A percentile compares a stretch with the other conserved stretches of the same genome.
phyloP scores from a whole-genome alignment of 257 asterid species.

The Solanum tacnaense region DNA sequence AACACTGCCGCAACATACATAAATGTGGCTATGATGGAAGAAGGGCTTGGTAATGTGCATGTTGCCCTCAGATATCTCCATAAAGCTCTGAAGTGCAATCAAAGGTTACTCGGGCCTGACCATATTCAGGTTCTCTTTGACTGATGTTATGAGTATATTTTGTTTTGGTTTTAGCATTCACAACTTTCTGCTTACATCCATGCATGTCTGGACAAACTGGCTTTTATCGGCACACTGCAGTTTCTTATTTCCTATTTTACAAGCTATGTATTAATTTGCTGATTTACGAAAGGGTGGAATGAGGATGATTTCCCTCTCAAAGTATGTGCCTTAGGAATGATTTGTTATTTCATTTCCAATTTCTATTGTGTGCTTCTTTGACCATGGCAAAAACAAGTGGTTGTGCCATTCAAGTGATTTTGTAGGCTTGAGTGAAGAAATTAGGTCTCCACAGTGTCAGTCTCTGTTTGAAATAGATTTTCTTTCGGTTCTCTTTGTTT shows the following conservation, averaged over 20 bases:
- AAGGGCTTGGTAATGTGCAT: slow-evolving; percentile 98
- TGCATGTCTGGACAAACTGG: background rate
- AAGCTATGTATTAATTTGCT: background rate
- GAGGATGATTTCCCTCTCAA: background rate
- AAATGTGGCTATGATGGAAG: slow-evolving; percentile 99
- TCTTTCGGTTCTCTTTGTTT: background rate
- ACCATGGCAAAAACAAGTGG: background rate
- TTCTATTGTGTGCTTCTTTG: background rate
- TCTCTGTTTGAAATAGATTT: background rate
- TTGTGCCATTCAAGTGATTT: background rate
- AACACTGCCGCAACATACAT: slow-evolving; percentile 98
- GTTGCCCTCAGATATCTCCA: slow-evolving; percentile 98
- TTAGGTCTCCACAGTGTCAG: background rate
- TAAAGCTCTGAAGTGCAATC: slow-evolving; percentile 96
- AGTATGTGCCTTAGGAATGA: background rate
- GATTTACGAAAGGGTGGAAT: background rate
- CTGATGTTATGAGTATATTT: background rate
- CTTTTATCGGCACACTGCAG: background rate
- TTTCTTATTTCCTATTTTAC: background rate
- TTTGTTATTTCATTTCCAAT: background rate
- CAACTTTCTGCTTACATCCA: background rate
- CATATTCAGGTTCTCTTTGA: slow-evolving; percentile 68
- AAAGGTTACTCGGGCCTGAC: slow-evolving; percentile 79
- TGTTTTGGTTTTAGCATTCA: background rate
- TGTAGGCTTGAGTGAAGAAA: background rate